These are phyloP conservation scores for Aspergillus aculeatinus DNA, from an alignment of 2,329 filamentous ascomycete genomes.

Conservation along the genomic window DNA sequence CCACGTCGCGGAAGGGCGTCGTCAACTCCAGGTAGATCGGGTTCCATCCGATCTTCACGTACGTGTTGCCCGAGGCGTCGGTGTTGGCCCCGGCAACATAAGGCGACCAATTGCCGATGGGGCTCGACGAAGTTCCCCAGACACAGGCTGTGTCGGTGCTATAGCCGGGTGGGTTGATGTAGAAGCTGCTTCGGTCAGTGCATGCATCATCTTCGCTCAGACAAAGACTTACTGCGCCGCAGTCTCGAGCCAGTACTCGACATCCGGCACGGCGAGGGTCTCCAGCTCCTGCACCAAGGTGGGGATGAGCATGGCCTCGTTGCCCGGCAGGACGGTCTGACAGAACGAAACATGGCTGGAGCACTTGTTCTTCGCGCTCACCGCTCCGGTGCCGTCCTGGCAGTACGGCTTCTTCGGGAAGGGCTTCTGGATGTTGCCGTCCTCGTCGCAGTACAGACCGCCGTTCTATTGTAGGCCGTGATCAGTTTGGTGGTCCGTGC, in stretches of 20 bases:
- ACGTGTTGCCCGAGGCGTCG: slow-evolving; percentile 63
- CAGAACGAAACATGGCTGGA: slow-evolving; percentile 66
- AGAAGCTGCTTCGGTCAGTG: slow-evolving; percentile 55
- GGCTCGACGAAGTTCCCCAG: slow-evolving; percentile 65
- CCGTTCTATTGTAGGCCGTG: slow-evolving; percentile 57
- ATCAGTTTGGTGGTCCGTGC: slow-evolving; percentile 1
- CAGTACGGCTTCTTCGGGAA: slow-evolving; percentile 69
- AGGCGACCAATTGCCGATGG: slow-evolving; percentile 73
- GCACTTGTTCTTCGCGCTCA: slow-evolving; percentile 67
- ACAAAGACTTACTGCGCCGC: slow-evolving; percentile 66
- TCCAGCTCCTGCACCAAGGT: slow-evolving; percentile 61
- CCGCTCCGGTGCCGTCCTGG: slow-evolving; percentile 64
- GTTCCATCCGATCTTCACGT: slow-evolving; percentile 74
- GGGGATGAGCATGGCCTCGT: slow-evolving; percentile 79
- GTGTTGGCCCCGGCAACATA: slow-evolving; percentile 77
- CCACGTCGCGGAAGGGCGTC: slow-evolving; percentile 55
- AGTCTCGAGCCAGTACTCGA: slow-evolving; percentile 69
- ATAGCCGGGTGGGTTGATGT: slow-evolving; percentile 73
- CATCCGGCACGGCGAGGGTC: slow-evolving; percentile 69
- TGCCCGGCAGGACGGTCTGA: slow-evolving; percentile 75
- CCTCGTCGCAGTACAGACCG: slow-evolving; percentile 68
- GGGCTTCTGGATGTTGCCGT: slow-evolving; percentile 66
- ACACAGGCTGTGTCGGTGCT: slow-evolving; percentile 61
- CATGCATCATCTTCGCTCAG: background rate
- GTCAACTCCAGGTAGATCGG: slow-evolving; percentile 64